These are phyloP conservation scores for Globisporangium spinosum DNA, from an alignment of 352 stramenopile genomes.

Conservation along the genomic window DNA sequence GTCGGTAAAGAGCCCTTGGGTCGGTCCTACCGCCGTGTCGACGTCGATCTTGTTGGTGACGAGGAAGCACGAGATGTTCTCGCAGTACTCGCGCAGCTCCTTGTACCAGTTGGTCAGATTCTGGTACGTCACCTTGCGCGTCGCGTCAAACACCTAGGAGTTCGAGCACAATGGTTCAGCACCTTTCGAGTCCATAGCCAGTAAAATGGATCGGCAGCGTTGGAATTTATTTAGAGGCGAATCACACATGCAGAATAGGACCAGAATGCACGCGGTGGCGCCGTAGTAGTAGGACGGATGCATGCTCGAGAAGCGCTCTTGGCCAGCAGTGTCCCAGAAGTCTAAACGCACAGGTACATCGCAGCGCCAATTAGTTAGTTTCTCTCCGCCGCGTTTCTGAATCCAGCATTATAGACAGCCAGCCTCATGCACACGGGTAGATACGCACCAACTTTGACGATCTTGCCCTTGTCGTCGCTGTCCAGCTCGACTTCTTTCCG, in stretches of 20 bases:
- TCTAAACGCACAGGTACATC: constrained; percentile 36
- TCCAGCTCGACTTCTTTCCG: constrained; percentile 88
- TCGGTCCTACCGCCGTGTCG: constrained; percentile 80
- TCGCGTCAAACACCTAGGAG: constrained; percentile 91
- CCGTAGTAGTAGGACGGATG: constrained; percentile 95
- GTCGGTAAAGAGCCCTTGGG: not conserved
- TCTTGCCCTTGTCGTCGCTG: constrained; percentile 43
- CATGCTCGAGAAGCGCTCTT: constrained; percentile 95
- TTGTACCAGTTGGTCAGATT: constrained; percentile 91
- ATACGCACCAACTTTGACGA: constrained; percentile 60
- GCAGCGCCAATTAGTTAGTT: not conserved
- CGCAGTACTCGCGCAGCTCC: constrained; percentile 91
- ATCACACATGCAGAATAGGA: not conserved
- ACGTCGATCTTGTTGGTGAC: constrained; percentile 98
- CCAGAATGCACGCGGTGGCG: constrained; percentile 92
- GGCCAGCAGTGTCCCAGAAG: constrained; percentile 95
- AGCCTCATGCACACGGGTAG: not conserved
- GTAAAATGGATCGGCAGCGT: not conserved
- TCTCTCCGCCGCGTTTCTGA: not conserved
- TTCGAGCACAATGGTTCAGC: not conserved
- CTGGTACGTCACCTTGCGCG: constrained; percentile 93
- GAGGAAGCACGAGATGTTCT: constrained; percentile 90
- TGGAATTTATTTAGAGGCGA: not conserved
- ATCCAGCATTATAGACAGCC: not conserved
- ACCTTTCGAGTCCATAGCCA: not conserved